These are phyloP conservation scores for Takashimella koratensis DNA, from an alignment of 1,284 basidiomycete species.

Conservation along the genomic window DNA sequence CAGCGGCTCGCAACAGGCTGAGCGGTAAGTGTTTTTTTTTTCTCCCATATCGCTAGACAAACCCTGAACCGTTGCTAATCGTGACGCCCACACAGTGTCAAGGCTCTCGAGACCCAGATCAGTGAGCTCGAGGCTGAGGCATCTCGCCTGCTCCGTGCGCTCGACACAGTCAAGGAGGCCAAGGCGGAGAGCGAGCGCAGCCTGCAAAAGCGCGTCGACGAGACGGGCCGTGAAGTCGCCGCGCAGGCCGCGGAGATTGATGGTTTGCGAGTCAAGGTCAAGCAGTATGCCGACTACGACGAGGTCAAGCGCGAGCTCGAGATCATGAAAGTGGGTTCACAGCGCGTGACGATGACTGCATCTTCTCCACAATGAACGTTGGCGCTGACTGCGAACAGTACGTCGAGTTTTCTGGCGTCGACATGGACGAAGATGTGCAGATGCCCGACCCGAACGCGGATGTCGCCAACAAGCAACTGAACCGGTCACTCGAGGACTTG, in stretches of 20 bases:
- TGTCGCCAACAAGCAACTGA: constrained; percentile 68
- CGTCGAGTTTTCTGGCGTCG: constrained; percentile 85
- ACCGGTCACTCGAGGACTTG: constrained; percentile 81
- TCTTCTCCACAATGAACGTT: no score
- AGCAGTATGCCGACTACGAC: constrained; percentile 79
- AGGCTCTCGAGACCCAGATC: constrained; percentile 67
- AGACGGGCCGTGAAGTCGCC: constrained; percentile 60
- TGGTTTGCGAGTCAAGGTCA: constrained; percentile 63
- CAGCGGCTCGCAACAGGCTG: constrained; percentile 70
- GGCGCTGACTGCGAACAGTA: constrained; percentile 64
- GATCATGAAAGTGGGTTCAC: constrained; percentile 78
- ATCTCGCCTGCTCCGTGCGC: constrained; percentile 61
- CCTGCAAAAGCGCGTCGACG: constrained; percentile 59
- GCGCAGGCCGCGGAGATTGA: constrained; percentile 63
- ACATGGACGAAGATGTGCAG: constrained; percentile 61
- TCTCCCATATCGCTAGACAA: neutral
- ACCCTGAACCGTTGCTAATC: no score
- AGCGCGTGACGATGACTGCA: neutral
- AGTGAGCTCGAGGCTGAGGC: constrained; percentile 69
- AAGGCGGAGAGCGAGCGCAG: constrained; percentile 55
- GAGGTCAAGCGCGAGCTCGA: constrained; percentile 93
- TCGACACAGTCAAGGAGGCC: constrained; percentile 65
- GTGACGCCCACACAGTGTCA: constrained; percentile 63
- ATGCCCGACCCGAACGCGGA: constrained; percentile 83
- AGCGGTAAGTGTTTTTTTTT: constrained; percentile 55